Base-by-base conservation (phyloP, 768 basidiomycete species). In the Podaxis sp. region DNA sequence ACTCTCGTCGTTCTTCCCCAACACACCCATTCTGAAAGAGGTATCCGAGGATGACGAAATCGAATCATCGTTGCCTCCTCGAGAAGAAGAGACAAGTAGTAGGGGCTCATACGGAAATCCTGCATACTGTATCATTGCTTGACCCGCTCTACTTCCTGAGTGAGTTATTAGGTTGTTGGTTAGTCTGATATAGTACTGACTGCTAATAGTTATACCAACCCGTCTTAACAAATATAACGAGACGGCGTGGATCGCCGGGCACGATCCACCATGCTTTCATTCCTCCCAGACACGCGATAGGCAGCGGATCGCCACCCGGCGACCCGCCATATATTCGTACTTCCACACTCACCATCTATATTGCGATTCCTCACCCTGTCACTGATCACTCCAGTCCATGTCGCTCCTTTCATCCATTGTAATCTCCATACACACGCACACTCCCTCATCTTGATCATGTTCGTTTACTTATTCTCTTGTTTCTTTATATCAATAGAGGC, bases 71-170 rank as follows among this genome's bases (percentile, higher is more conserved):
- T 8, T 53, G 11, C 53, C 41, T 36, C 60, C 52, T 30, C 40
- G 20, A 10, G 53, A 48, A 5, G 60, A 62, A 15, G 60, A 62
- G 33, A 55, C 22, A 4, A 62, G 10, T n/a, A 50, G 17, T 17
- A 46, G 15, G 4, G 28, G 40, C 12, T 20, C 33, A 33, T 33
- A 10, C 26, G 40, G 41, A 2, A 33, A 33, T 48, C 33, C 13
- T 4, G 30, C 52, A 15, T 55, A 56, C 13, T 62, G 60, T 44
- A 41, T 62, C 12, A 62, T 62, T 24, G 60, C 60, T 12, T 62
- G 53, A 55, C 22, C 2, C n/a, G 11, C 36, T 24, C 24, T 28
- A 28, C 11, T 52, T 52, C 24, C 17, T 26, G 33, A n/a, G 57
- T 58, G 48, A 58, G 57, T 26, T 44, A 3, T 44, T 6, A 13